Percentiles rank a stretch among this genome's conserved stretches.
These are phyloP conservation scores for Iberis pinnata DNA, from an alignment of 345 rosid genomes.

Conservation along the genomic window DNA sequence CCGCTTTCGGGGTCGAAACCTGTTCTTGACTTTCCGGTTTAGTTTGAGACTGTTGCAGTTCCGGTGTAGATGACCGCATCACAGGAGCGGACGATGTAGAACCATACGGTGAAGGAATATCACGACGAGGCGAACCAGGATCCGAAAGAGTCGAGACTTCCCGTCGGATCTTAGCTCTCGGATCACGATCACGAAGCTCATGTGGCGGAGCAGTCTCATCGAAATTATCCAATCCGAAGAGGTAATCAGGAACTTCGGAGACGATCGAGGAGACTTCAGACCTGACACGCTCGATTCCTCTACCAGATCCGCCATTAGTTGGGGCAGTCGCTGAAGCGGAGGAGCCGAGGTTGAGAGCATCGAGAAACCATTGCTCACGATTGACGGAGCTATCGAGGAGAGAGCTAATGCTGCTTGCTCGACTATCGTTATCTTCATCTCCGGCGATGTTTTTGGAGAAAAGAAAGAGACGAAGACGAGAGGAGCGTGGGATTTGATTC, in stretches of 20 bases:
- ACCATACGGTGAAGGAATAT: slow-evolving; percentile 57
- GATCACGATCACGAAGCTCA: slow-evolving; percentile 39
- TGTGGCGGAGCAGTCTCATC: slow-evolving; percentile 50
- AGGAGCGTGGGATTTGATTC: slow-evolving; percentile 61
- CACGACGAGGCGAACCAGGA: slow-evolving; percentile 84
- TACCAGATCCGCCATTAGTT: slow-evolving; percentile 22
- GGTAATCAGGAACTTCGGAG: slow-evolving; percentile 84
- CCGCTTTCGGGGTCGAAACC: slow-evolving; percentile 22
- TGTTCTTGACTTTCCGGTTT: slow-evolving; percentile 48
- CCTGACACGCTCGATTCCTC: slow-evolving; percentile 59
- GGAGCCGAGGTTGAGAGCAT: slow-evolving; percentile 64
- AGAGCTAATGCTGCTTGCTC: slow-evolving; percentile 69
- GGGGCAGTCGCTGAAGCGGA: slow-evolving; percentile 21
- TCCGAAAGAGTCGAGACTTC: slow-evolving; percentile 66
- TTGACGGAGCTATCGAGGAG: slow-evolving; percentile 77
- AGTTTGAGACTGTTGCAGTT: slow-evolving; percentile 62
- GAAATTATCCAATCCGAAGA: slow-evolving; percentile 72
- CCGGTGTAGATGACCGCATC: slow-evolving; percentile 44
- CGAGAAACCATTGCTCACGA: slow-evolving; percentile 87
- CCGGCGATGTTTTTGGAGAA: slow-evolving; percentile 39
- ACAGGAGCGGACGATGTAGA: slow-evolving; percentile 60
- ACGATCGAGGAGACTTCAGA: slow-evolving; percentile 83
- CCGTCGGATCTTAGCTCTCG: slow-evolving; percentile 40
- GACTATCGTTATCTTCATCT: slow-evolving; percentile 53
- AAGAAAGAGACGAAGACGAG: slow-evolving; percentile 79